phyloP scores from a whole-genome alignment of 345 rosid genomes.

The Lagerstroemia speciosa region DNA sequence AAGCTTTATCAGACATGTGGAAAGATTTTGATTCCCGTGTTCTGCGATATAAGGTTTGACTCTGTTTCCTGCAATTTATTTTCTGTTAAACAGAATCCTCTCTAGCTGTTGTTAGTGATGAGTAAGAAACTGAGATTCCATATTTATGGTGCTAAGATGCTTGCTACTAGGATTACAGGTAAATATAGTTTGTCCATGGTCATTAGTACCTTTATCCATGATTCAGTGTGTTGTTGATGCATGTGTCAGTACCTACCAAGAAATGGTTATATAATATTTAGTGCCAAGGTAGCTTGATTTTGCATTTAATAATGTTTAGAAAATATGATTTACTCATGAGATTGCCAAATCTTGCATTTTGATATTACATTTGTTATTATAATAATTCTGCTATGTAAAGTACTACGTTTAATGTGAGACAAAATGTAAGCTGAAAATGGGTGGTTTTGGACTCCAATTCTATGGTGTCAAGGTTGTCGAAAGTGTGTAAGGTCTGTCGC shows the following conservation, averaged over 20 bases:
- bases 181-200: background rate
- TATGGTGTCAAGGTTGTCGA: no score
- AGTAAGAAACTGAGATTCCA: background rate
- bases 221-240: background rate
- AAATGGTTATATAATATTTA: background rate
- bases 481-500: no score
- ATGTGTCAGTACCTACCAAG: background rate
- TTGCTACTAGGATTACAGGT: background rate
- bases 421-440: background rate
- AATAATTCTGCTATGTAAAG: background rate
- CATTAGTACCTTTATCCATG: background rate
- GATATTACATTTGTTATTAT: no score
- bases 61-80: slow-evolving; percentile 9
- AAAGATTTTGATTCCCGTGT: slow-evolving; percentile 96
- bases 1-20: slow-evolving; percentile 99
- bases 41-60: slow-evolving; percentile 86
- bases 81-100: background rate
- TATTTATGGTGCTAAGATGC: background rate
- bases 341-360: background rate
- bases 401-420: background rate
- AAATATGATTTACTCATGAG: background rate
- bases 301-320: background rate
- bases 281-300: background rate
- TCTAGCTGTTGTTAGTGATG: background rate
- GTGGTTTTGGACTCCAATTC: background rate